phyloP scores from a whole-genome alignment of 2,329 filamentous ascomycete genomes.

The Verticillium klebahnii region DNA sequence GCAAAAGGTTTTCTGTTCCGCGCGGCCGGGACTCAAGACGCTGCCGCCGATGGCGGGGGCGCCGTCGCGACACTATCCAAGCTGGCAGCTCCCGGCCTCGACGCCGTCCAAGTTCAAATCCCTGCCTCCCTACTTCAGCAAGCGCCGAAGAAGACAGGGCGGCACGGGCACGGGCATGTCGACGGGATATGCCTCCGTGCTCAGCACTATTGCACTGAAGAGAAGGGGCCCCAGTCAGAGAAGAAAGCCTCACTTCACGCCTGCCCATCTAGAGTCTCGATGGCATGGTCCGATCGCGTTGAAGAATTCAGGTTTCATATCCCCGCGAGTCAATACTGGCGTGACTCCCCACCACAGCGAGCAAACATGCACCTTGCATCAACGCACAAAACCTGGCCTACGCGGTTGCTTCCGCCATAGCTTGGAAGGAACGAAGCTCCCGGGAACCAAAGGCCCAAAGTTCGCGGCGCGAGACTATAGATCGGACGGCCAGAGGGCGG shows the following conservation, averaged over 20 bases:
- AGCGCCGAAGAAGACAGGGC: neutral
- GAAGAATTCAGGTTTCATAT: neutral
- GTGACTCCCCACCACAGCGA: neutral
- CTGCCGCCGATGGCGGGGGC: no score
- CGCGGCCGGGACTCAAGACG: no score
- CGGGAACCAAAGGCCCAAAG: no score
- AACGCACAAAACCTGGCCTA: neutral
- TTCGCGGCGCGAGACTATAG: no score
- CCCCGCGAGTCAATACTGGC: neutral
- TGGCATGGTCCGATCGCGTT: neutral
- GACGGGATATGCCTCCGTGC: neutral
- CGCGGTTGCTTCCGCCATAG: neutral
- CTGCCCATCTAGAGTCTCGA: neutral
- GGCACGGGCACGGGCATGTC: neutral
- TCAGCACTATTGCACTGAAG: neutral
- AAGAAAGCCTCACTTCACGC: neutral
- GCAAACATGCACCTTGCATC: neutral
- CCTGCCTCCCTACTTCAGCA: neutral
- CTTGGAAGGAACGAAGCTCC: no score
- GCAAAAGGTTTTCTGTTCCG: no score
- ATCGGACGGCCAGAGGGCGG: no score
- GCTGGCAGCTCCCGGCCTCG: no score
- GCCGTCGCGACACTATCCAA: no score
- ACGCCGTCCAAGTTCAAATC: no score
- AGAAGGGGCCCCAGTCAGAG: neutral